Percentiles rank a stretch among this genome's conserved stretches.
These are phyloP conservation scores for Solanum lycopersicoides DNA, from an alignment of 257 asterid species.

Conservation along the genomic window DNA sequence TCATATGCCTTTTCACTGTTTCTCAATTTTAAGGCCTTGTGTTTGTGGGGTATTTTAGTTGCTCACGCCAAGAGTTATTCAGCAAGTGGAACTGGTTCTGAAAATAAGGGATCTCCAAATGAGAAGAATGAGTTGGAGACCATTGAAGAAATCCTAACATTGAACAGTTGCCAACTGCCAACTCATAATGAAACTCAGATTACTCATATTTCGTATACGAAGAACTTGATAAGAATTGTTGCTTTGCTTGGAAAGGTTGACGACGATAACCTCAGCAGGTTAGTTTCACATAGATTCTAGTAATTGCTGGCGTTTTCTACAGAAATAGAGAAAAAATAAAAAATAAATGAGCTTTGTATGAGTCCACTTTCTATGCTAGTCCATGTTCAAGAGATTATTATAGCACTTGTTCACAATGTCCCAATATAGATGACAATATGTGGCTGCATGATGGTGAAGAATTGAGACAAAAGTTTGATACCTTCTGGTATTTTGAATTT, in stretches of 20 bases:
- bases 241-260: conserved; percentile 68
- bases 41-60: conserved; percentile 22
- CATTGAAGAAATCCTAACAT: conserved; percentile 29
- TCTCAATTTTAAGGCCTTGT: background rate
- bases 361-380: background rate
- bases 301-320: conserved; percentile 2
- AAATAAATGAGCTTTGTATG: background rate
- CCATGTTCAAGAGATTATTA: background rate
- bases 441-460: background rate
- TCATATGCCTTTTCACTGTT: background rate
- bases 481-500: background rate
- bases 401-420: background rate
- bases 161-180: conserved; percentile 21
- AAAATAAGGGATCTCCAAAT: conserved; percentile 14
- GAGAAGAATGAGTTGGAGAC: conserved; percentile 34
- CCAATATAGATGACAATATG: background rate
- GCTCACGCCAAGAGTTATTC: conserved; percentile 46
- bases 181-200: background rate
- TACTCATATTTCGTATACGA: conserved; percentile 19
- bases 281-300: conserved; percentile 9
- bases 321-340: background rate
- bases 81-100: conserved; percentile 9
- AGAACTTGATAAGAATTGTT: conserved; percentile 66
- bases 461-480: background rate
- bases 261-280: conserved; percentile 71